Evolutionary conservation across 2,329 filamentous ascomycete species (phyloP).

Genomic region (Aspergillus piperis): DNA sequence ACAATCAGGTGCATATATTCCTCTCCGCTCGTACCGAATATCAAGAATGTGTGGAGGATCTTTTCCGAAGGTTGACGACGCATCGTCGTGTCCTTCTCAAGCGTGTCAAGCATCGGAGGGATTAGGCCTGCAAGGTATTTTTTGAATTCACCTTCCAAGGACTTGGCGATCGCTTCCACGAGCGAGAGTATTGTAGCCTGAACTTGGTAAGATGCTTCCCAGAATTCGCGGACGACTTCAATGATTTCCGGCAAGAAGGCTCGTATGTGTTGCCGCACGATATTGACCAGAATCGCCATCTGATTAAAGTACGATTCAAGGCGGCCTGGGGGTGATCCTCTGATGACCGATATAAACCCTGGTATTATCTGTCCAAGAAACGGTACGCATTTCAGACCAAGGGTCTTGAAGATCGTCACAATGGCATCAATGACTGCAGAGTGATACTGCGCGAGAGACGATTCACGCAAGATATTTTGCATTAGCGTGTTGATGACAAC

Average conservation of each 20-base stretch:
- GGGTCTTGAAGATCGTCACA: conserved; percentile 97
- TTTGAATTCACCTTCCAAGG: conserved; percentile 96
- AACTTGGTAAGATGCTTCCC: conserved; percentile 75
- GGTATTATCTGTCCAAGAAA: conserved; percentile 94
- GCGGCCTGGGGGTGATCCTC: conserved; percentile 72
- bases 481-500: conserved; percentile 96
- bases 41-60: conserved; percentile 90
- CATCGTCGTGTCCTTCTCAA: conserved; percentile 78
- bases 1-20: conserved; percentile 99
- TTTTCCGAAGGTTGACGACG: conserved; percentile 82
- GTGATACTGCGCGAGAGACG: conserved; percentile 86
- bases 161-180: conserved; percentile 90
- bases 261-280: conserved; percentile 94
- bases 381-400: conserved; percentile 92
- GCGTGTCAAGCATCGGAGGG: conserved; percentile 88
- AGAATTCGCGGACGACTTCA: conserved; percentile 83
- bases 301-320: conserved; percentile 98
- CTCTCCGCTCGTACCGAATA: conserved; percentile 93
- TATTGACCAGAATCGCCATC: conserved; percentile 85
- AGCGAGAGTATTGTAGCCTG: conserved; percentile 90
- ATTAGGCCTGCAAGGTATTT: conserved; percentile 87
- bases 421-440: conserved; percentile 94
- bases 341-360: conserved; percentile 86
- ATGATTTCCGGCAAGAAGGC: conserved; percentile 87
- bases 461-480: conserved; percentile 81